A percentile compares a stretch with the other conserved stretches of the same genome.
phyloP scores from a whole-genome alignment of 1,284 basidiomycete genomes.

The Gomphus bonarii region DNA sequence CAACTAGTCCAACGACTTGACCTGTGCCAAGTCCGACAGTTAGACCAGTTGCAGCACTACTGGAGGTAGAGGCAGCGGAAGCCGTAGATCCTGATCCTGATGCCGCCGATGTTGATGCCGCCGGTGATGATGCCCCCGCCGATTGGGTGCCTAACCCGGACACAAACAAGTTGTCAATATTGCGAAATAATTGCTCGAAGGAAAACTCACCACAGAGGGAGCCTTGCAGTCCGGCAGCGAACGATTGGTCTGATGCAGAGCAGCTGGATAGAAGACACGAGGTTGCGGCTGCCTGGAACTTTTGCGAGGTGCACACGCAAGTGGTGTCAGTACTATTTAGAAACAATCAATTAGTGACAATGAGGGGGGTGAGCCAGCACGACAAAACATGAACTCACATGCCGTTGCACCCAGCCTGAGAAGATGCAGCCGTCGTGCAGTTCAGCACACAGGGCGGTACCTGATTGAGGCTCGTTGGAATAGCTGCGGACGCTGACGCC shows the following conservation, averaged over 20 bases:
- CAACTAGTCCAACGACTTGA: not conserved
- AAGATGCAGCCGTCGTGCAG: slow-evolving; percentile 12
- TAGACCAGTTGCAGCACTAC: not conserved
- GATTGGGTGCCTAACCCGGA: not conserved
- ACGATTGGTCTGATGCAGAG: slow-evolving; percentile 16
- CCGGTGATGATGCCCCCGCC: not conserved
- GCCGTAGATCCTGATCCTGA: not conserved
- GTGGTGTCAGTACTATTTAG: slow-evolving; percentile 16
- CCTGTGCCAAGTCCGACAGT: not conserved
- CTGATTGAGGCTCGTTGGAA: slow-evolving; percentile 5
- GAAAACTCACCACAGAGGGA: not conserved
- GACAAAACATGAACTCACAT: slow-evolving; percentile 9
- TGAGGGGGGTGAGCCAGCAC: not conserved
- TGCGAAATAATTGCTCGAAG: not conserved
- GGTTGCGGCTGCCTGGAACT: slow-evolving; percentile 20
- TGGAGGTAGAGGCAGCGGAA: not conserved
- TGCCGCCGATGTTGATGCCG: too few relatives aligned
- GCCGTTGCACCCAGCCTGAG: slow-evolving; percentile 11
- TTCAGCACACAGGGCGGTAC: slow-evolving; percentile 12
- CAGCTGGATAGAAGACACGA: slow-evolving; percentile 21
- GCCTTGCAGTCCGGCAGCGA: not conserved
- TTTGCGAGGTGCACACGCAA: slow-evolving; percentile 21
- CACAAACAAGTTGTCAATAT: not conserved
- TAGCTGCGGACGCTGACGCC: not conserved
- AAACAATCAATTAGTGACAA: not conserved